phyloP scores from a whole-genome alignment of 1,284 basidiomycete genomes.

The Apiotrichum akiyoshidainum region DNA sequence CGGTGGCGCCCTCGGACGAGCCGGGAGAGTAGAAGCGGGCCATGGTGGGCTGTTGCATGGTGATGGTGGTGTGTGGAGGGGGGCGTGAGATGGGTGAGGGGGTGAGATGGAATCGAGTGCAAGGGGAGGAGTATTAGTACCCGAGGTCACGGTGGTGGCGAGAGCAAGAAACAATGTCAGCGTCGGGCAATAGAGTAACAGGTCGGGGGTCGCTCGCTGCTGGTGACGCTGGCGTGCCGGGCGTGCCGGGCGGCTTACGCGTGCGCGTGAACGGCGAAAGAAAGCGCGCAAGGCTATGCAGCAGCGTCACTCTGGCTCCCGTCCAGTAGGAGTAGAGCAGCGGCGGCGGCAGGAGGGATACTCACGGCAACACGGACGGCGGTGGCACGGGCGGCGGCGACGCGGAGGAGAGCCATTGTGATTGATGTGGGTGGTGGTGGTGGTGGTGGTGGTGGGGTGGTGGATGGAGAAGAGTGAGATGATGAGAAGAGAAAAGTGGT shows the following conservation, averaged over 20 bases:
- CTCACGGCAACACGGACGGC: slow-evolving; percentile 25
- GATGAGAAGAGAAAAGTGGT: slow-evolving; percentile 1
- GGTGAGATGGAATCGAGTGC: no score
- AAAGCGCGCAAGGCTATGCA: background rate
- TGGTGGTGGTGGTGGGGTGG: slow-evolving; percentile 1
- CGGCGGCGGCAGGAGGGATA: background rate
- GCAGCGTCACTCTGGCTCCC: background rate
- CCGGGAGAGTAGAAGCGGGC: slow-evolving; percentile 41
- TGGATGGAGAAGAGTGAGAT: background rate
- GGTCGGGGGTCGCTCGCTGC: no score
- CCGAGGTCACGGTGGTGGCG: background rate
- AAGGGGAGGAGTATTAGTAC: background rate
- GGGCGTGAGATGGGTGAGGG: background rate
- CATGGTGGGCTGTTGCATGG: slow-evolving; percentile 27
- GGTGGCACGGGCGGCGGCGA: slow-evolving; percentile 19
- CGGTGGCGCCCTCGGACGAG: slow-evolving; percentile 41
- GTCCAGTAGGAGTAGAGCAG: background rate
- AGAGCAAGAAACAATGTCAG: background rate
- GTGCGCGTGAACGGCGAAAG: background rate
- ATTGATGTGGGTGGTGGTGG: background rate
- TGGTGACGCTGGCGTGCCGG: no score
- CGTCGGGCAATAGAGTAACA: background rate
- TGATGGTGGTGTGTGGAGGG: background rate
- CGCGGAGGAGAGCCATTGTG: slow-evolving; percentile 19
- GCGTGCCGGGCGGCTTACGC: no score